Base-by-base conservation (phyloP, 129 eudicot species). In the carrot (Daucus carota) region DNA sequence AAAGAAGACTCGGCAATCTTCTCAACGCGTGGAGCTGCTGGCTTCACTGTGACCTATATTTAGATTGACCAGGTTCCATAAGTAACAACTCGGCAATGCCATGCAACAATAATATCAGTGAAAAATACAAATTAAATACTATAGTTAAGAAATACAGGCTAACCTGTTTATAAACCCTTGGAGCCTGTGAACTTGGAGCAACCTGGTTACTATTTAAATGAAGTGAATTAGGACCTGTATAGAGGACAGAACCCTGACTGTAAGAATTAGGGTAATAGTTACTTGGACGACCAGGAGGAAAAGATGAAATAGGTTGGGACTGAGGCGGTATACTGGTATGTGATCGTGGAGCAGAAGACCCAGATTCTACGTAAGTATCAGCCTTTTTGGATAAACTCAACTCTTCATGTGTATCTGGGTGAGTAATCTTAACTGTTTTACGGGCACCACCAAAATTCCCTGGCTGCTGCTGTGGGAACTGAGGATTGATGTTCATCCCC, bases 341-440 rank as follows among this genome's bases (percentile, higher is more conserved):
- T 18, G 85, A 12, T 84, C 92, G 76, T 34, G 86, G 83, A 48
- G 70, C 92, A 4, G 92, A 78, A 11, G 90, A 77, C 32, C 86
- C 83, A 67, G 84, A 71, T 70, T 87, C 87, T 18, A 24, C 28
- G 48, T 70, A 60, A 18, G 63, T 79, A 42, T 84, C 91, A 8
- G 77, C 66, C 77, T 82, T 75, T 38, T 79, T 79, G 62, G 86
- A 96, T 16, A 94, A 84, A 73, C 85, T 87, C 79, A 94, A 78
- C 80, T 91, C 98, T 79, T 94, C 98, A 63, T 78, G 97, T 47
- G 98, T 94, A 3, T 89, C 92, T 3, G 98, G 98, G 65, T 94
- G 92, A 80, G 98, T 94, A 36, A 94, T 94, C 93, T 94, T 94
- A 70, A 94, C 98, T 22, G 89, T 62, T 80, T 81, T 89, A 52